A percentile compares a stretch with the other conserved stretches of the same genome.
phyloP scores from a whole-genome alignment of 2,329 filamentous ascomycete genomes.

The Alternaria infectoria region DNA sequence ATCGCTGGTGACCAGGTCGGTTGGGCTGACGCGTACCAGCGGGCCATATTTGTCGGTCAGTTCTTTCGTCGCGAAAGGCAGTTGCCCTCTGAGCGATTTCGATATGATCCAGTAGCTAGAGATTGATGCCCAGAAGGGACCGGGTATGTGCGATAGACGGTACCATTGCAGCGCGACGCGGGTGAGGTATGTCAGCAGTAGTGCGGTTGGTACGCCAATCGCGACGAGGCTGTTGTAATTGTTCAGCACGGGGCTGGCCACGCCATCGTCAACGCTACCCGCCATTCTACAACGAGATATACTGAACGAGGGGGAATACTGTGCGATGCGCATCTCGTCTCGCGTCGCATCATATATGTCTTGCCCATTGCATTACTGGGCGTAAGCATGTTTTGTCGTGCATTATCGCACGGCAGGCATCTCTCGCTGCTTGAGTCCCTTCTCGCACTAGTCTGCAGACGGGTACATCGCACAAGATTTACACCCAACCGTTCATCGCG shows the following conservation, averaged over 20 bases:
- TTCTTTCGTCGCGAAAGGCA: neutral
- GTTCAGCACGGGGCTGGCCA: neutral
- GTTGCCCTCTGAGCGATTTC: neutral
- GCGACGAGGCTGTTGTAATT: neutral
- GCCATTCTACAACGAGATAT: neutral
- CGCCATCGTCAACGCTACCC: neutral
- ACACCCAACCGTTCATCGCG: neutral
- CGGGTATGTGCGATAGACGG: conserved; percentile 30
- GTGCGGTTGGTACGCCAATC: conserved; percentile 10
- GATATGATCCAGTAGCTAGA: conserved; percentile 20
- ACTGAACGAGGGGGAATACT: no score
- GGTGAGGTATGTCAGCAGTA: conserved; percentile 8
- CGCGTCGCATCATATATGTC: neutral
- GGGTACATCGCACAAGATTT: neutral
- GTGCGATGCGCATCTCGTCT: neutral
- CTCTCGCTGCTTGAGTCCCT: neutral
- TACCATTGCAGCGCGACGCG: conserved; percentile 20
- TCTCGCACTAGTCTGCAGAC: neutral
- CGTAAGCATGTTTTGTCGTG: neutral
- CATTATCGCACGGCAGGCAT: neutral
- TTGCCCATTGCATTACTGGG: neutral
- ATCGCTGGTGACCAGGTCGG: conserved; percentile 55
- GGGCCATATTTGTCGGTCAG: conserved; percentile 28
- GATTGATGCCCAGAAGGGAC: conserved; percentile 26
- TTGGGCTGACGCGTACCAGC: conserved; percentile 54